phyloP scores from a whole-genome alignment of 2,329 filamentous ascomycete genomes.

The Blastomyces silverae region DNA sequence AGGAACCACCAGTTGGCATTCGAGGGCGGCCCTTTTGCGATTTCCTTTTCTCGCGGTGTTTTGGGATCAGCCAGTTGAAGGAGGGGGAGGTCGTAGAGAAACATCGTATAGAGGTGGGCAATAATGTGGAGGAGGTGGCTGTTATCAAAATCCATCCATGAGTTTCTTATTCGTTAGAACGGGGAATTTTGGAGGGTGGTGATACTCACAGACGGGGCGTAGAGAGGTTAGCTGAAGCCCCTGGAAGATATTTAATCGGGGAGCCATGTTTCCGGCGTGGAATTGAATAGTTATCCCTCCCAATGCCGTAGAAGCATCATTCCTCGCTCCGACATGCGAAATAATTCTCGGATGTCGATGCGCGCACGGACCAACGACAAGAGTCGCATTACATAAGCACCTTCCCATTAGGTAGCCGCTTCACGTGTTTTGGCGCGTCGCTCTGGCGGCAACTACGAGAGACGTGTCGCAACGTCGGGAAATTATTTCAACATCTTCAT shows the following conservation, averaged over 20 bases:
- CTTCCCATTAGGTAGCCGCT: not conserved
- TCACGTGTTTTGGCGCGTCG: conserved; percentile 21
- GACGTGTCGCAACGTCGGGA: not conserved
- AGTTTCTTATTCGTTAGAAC: not conserved
- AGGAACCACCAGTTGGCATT: conserved; percentile 83
- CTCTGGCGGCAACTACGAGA: not conserved
- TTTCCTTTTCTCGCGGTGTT: conserved; percentile 73
- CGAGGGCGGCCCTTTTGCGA: conserved; percentile 80
- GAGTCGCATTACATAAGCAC: not conserved
- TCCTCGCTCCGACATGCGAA: not conserved
- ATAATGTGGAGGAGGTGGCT: conserved; percentile 18
- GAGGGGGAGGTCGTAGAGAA: conserved; percentile 64
- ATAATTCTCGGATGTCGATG: not conserved
- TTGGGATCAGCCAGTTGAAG: conserved; percentile 75
- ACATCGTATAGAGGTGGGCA: conserved; percentile 47
- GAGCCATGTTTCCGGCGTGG: conserved; percentile 28
- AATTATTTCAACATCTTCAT: not conserved
- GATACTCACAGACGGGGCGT: conserved; percentile 33
- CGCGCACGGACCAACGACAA: conserved; percentile 1
- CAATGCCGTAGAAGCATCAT: conserved; percentile 15
- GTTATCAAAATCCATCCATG: conserved; percentile 25
- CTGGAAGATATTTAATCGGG: conserved; percentile 33
- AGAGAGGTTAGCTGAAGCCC: conserved; percentile 33
- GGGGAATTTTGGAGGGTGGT: not conserved
- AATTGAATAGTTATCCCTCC: conserved; percentile 1